A percentile compares a stretch with the other conserved stretches of the same genome.
phyloP scores from a whole-genome alignment of 2,329 filamentous ascomycete species.

The Mollisia scopiformis region DNA sequence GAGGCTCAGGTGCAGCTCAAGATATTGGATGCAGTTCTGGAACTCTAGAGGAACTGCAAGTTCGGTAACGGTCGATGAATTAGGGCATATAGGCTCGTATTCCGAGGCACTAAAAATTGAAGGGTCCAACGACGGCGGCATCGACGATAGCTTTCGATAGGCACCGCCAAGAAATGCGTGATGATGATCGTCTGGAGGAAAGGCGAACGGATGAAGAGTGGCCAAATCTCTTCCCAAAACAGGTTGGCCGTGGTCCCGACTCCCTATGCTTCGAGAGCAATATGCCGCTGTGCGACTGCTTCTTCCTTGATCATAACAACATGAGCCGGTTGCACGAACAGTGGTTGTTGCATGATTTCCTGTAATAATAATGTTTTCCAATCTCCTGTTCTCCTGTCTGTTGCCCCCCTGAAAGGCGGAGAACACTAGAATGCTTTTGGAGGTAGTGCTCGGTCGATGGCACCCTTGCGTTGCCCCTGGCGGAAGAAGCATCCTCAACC shows the following conservation, averaged over 20 bases:
- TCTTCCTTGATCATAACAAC: not conserved
- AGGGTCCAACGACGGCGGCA: not conserved
- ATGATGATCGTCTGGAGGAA: not conserved
- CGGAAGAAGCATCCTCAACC: not conserved
- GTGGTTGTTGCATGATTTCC: not conserved
- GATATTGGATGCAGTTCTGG: not conserved
- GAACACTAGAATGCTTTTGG: too few relatives aligned
- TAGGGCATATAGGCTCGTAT: not conserved
- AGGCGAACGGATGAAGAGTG: not conserved
- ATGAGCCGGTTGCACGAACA: not conserved
- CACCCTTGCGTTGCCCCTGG: not conserved
- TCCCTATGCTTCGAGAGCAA: too few relatives aligned
- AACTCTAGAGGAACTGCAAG: not conserved
- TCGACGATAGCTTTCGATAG: too few relatives aligned
- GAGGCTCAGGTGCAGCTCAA: not conserved
- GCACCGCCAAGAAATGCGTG: not conserved
- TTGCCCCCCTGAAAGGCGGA: not conserved
- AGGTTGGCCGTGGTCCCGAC: not conserved
- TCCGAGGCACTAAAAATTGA: not conserved
- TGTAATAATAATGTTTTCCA: too few relatives aligned
- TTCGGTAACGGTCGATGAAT: not conserved
- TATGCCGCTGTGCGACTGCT: not conserved
- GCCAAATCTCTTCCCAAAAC: not conserved
- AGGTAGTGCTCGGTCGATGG: too few relatives aligned
- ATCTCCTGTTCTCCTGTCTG: too few relatives aligned